Evolutionary conservation across 1,139 yeast species (phyloP), one percentile per base, ranked within the genome.

Genomic region (Sugiyamaella paludigena): DNA sequence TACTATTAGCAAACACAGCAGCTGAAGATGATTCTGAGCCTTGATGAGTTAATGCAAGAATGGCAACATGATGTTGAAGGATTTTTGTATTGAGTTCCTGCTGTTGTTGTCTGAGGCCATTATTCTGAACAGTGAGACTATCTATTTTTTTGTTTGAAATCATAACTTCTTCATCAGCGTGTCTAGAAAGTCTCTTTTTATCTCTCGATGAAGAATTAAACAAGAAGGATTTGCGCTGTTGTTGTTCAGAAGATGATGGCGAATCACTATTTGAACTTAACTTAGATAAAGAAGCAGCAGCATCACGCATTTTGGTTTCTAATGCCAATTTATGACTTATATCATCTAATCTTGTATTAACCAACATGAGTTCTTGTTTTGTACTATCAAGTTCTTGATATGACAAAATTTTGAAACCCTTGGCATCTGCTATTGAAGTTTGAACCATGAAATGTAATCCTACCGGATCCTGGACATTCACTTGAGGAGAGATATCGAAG

Each of bases 261-360:
- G 49, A 31, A 3, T 40, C 31, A 10, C 39, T 19, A 30, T 19
- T 19, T 19, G 24, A 19, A 44, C 62, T 66, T 15, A 65, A 58
- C 34, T 58, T 57, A 29, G 65, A 59, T 27, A 68, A 50, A 11
- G 65, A 57, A 33, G 57, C 45, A 7, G 72, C 70, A 1, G 72
- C 72, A 41, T 68, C 70, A 16, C 64, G 56, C 53, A 68, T 58
- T 50, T 67, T 68, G 15, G 40, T 36, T 53, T 68, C 70, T 50
- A 67, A 59, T 11, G 56, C 59, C 24, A 68, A 54, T 49, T 66
- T 63, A 45, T 59, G 60, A 29, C 50, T 47, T 27, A 64, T 39
- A 33, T 68, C 70, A 12, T 44, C 48, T 29, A 62, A 49, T 19
- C 66, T 54, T 5, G 63, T 54, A 8, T 52, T 45, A 27, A 66